Evolutionary conservation across 2,329 filamentous ascomycete genomes (phyloP).

Genomic region (Cephalotrichum gorgonifer): DNA sequence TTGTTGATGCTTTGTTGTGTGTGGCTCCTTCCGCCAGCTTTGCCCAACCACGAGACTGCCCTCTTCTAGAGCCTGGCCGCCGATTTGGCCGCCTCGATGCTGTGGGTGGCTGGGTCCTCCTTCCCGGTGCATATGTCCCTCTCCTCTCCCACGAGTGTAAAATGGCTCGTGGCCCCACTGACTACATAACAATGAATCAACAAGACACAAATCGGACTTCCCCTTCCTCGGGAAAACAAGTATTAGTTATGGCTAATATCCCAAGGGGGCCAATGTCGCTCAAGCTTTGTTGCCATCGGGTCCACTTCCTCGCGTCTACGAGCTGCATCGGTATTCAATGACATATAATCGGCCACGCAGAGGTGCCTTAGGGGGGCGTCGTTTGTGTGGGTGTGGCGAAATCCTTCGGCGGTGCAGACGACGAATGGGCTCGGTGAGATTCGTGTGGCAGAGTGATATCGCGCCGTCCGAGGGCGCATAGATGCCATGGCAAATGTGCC

Average conservation of each 20-base stretch:
- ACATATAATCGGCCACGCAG: not conserved
- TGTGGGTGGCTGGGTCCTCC: not conserved
- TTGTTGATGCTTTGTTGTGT: no score
- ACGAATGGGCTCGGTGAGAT: not conserved
- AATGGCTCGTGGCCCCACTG: no score
- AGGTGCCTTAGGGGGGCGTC: not conserved
- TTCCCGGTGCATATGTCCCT: not conserved
- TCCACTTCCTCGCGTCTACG: not conserved
- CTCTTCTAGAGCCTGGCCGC: not conserved
- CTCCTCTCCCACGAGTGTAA: no score
- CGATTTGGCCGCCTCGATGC: not conserved
- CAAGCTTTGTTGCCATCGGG: not conserved
- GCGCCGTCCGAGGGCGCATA: not conserved
- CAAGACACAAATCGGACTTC: no score
- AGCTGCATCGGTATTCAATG: not conserved
- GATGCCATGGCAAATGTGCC: not conserved
- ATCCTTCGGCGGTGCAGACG: not conserved
- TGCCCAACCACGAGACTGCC: not conserved
- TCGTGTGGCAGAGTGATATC: not conserved
- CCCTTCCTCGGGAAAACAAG: no score
- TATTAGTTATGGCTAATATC: not conserved
- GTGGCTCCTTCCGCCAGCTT: not conserved
- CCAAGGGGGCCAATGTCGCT: not conserved
- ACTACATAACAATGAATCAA: no score
- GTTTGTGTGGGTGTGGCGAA: not conserved